Percentiles rank a stretch among this genome's conserved stretches.
Conservation (phyloP, 176 grass and related monocot species). For the Zizania latifolia region DNA sequence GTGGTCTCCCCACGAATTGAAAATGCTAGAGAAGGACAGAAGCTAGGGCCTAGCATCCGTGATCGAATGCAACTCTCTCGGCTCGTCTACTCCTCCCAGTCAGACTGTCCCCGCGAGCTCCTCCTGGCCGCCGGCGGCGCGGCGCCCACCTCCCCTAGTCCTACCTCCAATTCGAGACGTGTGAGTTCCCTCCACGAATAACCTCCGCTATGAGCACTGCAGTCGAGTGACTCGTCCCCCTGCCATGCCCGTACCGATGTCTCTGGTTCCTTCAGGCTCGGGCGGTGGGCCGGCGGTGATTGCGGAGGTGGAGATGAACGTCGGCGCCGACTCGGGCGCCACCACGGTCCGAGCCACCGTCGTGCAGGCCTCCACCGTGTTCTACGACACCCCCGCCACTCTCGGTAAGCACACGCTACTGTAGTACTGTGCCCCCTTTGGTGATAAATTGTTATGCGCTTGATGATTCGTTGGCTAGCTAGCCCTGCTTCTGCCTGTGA, state of each 20-base stretch:
- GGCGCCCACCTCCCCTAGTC: slow-evolving; percentile 57
- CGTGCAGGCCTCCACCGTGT: slow-evolving; percentile 87
- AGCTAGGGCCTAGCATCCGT: no score
- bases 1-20: no score
- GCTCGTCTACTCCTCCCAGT: no score
- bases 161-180: slow-evolving; percentile 41
- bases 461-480: not conserved
- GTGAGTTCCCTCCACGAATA: slow-evolving; percentile 47
- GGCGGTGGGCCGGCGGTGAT: slow-evolving; percentile 46
- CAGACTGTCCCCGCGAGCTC: no score
- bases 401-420: slow-evolving; percentile 21
- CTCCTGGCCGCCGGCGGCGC: slow-evolving; percentile 25
- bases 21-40: no score
- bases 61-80: no score
- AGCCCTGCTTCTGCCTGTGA: not conserved
- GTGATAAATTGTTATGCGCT: not conserved
- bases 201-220: slow-evolving; percentile 26
- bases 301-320: slow-evolving; percentile 83
- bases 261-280: slow-evolving; percentile 39
- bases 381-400: slow-evolving; percentile 88
- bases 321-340: slow-evolving; percentile 40
- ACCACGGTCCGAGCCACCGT: slow-evolving; percentile 71
- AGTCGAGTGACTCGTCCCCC: slow-evolving; percentile 3
- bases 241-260: slow-evolving; percentile 25
- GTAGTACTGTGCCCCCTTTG: not conserved